Percentiles rank a stretch among this genome's conserved stretches.
These are phyloP conservation scores for Diaporthe citriasiana DNA, from an alignment of 2,329 filamentous ascomycete genomes.

Conservation along the genomic window DNA sequence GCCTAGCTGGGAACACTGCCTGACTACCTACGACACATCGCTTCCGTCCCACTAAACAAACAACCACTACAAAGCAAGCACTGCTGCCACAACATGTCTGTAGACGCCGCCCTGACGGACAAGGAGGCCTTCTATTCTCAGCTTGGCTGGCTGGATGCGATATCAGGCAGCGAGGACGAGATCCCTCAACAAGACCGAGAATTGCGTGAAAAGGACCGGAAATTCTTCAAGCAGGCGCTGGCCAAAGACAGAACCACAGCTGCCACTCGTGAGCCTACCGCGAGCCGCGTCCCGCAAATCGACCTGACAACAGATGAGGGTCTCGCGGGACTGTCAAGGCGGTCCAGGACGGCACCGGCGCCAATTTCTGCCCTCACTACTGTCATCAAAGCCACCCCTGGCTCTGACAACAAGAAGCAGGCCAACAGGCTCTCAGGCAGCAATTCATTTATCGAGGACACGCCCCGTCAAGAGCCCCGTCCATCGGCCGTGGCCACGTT, in stretches of 20 bases:
- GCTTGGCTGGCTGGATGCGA: conserved; percentile 52
- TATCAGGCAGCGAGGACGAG: conserved; percentile 49
- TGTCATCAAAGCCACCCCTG: conserved; percentile 35
- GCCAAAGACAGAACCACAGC: conserved; percentile 32
- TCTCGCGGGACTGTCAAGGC: neutral
- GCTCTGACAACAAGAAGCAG: neutral
- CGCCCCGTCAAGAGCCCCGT: conserved; percentile 48
- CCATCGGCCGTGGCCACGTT: conserved; percentile 42
- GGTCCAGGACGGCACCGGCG: conserved; percentile 23
- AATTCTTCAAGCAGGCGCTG: conserved; percentile 45
- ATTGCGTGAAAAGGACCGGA: conserved; percentile 50
- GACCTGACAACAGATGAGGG: conserved; percentile 4
- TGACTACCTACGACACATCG: neutral
- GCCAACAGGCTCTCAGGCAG: conserved; percentile 34
- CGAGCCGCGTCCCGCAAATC: neutral
- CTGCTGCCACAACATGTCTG: neutral
- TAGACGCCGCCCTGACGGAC: conserved; percentile 51
- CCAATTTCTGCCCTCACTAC: neutral
- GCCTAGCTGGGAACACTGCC: neutral
- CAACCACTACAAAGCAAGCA: neutral
- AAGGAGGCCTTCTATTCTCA: conserved; percentile 63
- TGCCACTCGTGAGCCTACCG: neutral
- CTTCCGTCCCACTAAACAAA: neutral
- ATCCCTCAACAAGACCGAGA: conserved; percentile 47
- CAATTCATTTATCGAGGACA: conserved; percentile 51